Conservation (phyloP, 192 early-diverging fungal species). For the Chytriomyces sp. region DNA sequence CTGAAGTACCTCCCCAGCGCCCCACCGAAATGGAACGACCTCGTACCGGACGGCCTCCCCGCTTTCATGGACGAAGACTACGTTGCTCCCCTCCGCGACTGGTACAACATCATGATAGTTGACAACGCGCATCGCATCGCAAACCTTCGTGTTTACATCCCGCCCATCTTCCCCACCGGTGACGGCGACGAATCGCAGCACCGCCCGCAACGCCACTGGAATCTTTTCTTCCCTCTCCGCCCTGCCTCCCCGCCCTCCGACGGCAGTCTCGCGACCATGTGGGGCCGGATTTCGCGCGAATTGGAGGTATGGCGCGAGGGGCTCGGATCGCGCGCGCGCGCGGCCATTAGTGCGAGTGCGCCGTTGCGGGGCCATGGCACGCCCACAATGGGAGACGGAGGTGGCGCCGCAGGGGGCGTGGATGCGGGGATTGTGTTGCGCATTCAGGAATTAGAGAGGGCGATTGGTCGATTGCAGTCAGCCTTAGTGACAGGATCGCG, state of each 20-base stretch:
- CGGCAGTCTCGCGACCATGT: background rate
- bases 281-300: background rate
- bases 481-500: too few relatives aligned
- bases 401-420: too few relatives aligned
- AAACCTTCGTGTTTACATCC: background rate
- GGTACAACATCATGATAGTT: constrained; percentile 18
- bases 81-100: background rate
- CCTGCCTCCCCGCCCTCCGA: background rate
- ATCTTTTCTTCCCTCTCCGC: background rate
- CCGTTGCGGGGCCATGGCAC: background rate
- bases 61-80: background rate
- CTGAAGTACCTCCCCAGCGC: background rate
- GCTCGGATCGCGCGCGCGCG: background rate
- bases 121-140: background rate
- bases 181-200: background rate
- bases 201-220: background rate
- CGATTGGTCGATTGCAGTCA: too few relatives aligned
- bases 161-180: background rate
- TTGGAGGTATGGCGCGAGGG: background rate
- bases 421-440: too few relatives aligned
- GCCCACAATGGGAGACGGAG: too few relatives aligned
- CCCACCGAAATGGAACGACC: background rate
- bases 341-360: background rate
- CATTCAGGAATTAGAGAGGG: too few relatives aligned
- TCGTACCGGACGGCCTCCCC: background rate